These are phyloP conservation scores for Acer campestre DNA, from an alignment of 345 rosid genomes.

Conservation along the genomic window DNA sequence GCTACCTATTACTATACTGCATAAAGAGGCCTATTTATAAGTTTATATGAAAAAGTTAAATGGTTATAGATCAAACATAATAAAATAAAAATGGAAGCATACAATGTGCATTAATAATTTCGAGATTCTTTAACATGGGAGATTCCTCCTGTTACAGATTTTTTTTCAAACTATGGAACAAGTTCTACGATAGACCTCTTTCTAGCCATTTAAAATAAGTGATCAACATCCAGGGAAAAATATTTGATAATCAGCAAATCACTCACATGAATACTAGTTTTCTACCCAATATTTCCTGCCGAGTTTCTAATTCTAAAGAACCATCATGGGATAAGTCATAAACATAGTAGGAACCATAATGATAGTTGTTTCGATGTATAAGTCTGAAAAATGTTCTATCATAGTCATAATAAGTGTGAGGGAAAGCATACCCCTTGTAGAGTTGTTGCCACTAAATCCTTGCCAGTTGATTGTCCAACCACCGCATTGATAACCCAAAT, in stretches of 20 bases:
- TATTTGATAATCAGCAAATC: background rate
- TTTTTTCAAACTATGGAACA: background rate
- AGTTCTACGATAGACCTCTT: background rate
- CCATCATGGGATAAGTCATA: background rate
- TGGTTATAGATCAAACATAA: too few relatives aligned
- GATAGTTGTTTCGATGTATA: background rate
- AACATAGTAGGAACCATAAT: background rate
- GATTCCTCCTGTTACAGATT: background rate
- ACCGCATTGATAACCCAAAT: conserved; percentile 96
- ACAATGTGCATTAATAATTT: too few relatives aligned
- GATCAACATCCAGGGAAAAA: background rate
- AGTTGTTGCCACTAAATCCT: conserved; percentile 73
- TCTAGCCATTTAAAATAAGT: background rate
- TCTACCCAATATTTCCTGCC: background rate
- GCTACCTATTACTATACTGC: too few relatives aligned
- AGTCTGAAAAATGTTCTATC: conserved; percentile 3
- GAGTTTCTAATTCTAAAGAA: background rate
- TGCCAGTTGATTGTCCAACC: conserved; percentile 98
- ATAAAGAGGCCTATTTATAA: too few relatives aligned
- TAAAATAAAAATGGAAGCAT: too few relatives aligned
- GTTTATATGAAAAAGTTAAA: too few relatives aligned
- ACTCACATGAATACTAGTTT: background rate
- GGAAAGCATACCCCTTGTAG: conserved; percentile 58
- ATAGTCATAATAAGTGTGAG: background rate
- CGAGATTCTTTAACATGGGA: too few relatives aligned